Conservation (phyloP, 139 green algal genomes). For the Marvania coccoides region DNA sequence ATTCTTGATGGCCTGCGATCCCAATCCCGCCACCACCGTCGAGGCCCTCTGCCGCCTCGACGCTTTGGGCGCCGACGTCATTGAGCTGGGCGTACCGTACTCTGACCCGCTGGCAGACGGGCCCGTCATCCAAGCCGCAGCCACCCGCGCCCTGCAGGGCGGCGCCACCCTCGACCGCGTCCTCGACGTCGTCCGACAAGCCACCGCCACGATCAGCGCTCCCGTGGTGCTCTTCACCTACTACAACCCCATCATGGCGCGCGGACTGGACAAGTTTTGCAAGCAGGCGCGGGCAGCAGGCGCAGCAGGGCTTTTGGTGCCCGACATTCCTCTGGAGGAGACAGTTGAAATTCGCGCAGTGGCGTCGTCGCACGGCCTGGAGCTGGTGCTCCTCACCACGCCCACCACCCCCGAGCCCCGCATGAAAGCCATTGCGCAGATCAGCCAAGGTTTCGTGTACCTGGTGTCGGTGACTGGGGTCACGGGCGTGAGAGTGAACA, state of each 20-base stretch:
- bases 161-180: slow-evolving; percentile 72
- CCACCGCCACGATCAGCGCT: slow-evolving; percentile 56
- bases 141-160: slow-evolving; percentile 76
- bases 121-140: slow-evolving; percentile 86
- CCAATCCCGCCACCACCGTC: slow-evolving; percentile 80
- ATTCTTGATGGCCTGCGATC: slow-evolving; percentile 93
- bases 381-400: slow-evolving; percentile 89
- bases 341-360: slow-evolving; percentile 64
- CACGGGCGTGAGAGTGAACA: slow-evolving; percentile 63
- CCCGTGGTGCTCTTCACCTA: slow-evolving; percentile 97
- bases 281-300: slow-evolving; percentile 74
- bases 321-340: slow-evolving; percentile 96
- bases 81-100: slow-evolving; percentile 96
- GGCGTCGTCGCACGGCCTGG: slow-evolving; percentile 61
- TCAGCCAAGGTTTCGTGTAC: slow-evolving; percentile 94
- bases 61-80: slow-evolving; percentile 72
- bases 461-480: slow-evolving; percentile 90
- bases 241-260: slow-evolving; percentile 96
- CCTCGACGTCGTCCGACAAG: slow-evolving; percentile 55
- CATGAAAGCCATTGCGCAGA: slow-evolving; percentile 69
- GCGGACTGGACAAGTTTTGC: slow-evolving; percentile 82
- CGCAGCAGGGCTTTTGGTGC: slow-evolving; percentile 86
- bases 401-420: slow-evolving; percentile 78
- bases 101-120: slow-evolving; percentile 93
- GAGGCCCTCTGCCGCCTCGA: slow-evolving; percentile 69